Base-by-base conservation (phyloP, 768 basidiomycete genomes). In the Serpula lacrymans region DNA sequence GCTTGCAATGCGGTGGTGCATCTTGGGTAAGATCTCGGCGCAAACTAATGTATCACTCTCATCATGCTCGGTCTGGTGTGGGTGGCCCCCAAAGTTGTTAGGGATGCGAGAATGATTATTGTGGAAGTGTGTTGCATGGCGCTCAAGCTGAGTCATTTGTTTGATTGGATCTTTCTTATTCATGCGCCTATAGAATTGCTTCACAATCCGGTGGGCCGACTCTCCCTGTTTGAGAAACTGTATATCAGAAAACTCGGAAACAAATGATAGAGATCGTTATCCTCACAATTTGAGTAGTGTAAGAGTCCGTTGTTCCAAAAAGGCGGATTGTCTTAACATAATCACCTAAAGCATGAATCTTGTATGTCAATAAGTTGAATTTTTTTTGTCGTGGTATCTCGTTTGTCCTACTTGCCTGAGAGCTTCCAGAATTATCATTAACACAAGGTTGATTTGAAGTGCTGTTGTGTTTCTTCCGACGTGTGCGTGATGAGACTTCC, bases 291-390 rank as follows among this genome's bases (percentile, higher is more conserved):
- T n/a, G n/a, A n/a, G n/a, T n/a, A n/a, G n/a, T n/a, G 26, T n/a
- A 16, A 31, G 21, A 28, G 27, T 39, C 21, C 7, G 37, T 28
- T 2, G 11, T 60, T 1, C 69, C 64, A 44, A 55, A 59, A 0
- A 4, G 5, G 0, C 18, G 18, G 10, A 70, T 65, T 0, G 34
- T 30, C 0, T 32, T 12, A 0, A 52, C 39, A 27, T 66, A 64
- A 33, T 71, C 58, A 1, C 59, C 63, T 0, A 72, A 33, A 0
- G 57, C 45, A 46, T 67, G 64, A 0, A 51, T 21, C 31, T 69
- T 70, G 43, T 54, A 58, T 6, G 59, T 68, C 16, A 6, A 13
- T 6, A 42, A 18, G 20, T 42, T 42, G 23, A 37, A 39, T 25
- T 17, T 16, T 18, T 41, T 41, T n/a, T 34, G n/a, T n/a, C n/a